Evolutionary conservation across 345 rosid genomes (phyloP).

Genomic region (Aegle marmelos): DNA sequence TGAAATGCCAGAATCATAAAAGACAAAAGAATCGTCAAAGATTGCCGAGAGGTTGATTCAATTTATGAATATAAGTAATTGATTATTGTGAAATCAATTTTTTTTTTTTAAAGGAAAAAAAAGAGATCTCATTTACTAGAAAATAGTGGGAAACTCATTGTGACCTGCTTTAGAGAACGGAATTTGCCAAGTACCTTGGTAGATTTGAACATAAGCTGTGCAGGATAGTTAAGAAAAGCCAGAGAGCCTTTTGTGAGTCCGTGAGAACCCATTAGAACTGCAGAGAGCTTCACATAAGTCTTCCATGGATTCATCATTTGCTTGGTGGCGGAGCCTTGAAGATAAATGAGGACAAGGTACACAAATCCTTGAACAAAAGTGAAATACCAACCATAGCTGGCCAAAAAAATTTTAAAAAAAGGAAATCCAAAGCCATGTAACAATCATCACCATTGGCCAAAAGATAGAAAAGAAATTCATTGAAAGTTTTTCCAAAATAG

Average conservation of each 20-base stretch:
- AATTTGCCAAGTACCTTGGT: conserved; percentile 57
- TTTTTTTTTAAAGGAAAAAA: neutral
- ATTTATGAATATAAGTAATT: neutral
- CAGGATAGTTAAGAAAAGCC: conserved; percentile 97
- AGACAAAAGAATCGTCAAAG: neutral
- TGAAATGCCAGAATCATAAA: conserved; percentile 9
- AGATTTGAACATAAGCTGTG: conserved; percentile 98
- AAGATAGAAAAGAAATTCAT: neutral
- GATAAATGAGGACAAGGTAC: conserved; percentile 73
- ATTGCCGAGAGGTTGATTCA: neutral
- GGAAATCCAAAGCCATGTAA: neutral
- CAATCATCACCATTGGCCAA: neutral
- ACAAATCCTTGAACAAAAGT: conserved; percentile 98
- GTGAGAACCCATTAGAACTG: conserved; percentile 97
- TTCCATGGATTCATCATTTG: conserved; percentile 97
- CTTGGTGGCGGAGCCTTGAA: conserved; percentile 87
- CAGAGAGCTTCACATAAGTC: conserved; percentile 91
- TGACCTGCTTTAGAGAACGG: neutral
- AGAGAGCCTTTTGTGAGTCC: conserved; percentile 94
- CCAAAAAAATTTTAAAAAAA: neutral
- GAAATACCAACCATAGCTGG: conserved; percentile 99
- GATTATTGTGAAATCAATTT: neutral
- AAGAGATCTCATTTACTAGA: neutral
- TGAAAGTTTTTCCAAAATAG: conserved; percentile 10
- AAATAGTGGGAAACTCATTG: neutral